These are phyloP conservation scores for Boletus sensibilis DNA, from an alignment of 768 basidiomycete genomes.

Conservation along the genomic window DNA sequence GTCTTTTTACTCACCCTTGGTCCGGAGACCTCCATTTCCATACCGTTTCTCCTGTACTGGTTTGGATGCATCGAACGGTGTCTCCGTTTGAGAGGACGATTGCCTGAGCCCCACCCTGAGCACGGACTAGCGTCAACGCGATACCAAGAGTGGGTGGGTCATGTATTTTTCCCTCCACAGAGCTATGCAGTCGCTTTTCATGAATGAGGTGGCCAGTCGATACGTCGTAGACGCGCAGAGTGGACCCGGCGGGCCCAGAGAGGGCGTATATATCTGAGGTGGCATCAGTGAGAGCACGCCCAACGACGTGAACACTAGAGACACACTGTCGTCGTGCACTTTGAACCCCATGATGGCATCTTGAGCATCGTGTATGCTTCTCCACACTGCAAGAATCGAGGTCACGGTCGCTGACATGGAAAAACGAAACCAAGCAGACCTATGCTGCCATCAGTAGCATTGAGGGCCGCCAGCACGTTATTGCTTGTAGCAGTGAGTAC, in stretches of 20 bases:
- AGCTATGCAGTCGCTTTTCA: constrained; percentile 61
- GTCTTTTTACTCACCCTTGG: constrained; percentile 49
- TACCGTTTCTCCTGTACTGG: constrained; percentile 47
- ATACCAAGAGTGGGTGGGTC: constrained; percentile 59
- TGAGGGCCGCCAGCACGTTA: constrained; percentile 77
- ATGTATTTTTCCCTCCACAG: constrained; percentile 41
- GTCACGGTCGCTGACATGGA: constrained; percentile 3
- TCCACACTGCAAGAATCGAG: constrained; percentile 57
- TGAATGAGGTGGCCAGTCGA: constrained; percentile 60
- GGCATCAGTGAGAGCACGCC: background rate
- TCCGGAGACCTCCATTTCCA: constrained; percentile 79
- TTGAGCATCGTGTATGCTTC: constrained; percentile 67
- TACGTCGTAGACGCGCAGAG: constrained; percentile 64
- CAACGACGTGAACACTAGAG: background rate
- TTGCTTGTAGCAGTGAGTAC: constrained; percentile 64
- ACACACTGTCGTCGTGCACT: constrained; percentile 56
- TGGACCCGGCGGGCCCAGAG: constrained; percentile 73
- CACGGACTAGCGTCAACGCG: constrained; percentile 42
- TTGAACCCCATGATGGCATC: constrained; percentile 70
- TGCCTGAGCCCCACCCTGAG: constrained; percentile 21
- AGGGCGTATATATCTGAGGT: constrained; percentile 64
- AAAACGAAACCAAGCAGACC: constrained; percentile 42
- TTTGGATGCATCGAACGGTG: constrained; percentile 51
- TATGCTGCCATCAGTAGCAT: constrained; percentile 64
- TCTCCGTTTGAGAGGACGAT: constrained; percentile 61